Conservation (phyloP, 2,329 filamentous ascomycete genomes). For the Cercospora sp. region DNA sequence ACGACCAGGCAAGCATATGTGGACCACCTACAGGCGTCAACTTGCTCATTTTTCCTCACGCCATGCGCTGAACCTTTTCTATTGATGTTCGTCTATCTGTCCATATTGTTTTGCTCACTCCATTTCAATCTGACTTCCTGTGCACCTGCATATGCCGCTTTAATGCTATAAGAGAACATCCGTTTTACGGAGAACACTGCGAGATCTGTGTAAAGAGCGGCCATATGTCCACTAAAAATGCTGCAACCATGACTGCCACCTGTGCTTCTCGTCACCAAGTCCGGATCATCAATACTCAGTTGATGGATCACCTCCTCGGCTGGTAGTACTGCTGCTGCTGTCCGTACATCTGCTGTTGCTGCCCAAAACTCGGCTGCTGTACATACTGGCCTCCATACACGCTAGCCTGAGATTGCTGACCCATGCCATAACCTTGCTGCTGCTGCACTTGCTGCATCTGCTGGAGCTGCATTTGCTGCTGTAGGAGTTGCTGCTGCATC, state of each 20-base stretch:
- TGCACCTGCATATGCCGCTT: neutral
- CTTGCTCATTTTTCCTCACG: neutral
- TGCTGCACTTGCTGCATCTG: constrained; percentile 19
- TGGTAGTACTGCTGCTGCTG: constrained; percentile 14
- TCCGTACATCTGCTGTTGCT: constrained; percentile 9
- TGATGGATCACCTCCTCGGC: neutral
- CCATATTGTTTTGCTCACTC: neutral
- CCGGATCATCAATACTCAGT: neutral
- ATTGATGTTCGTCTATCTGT: neutral
- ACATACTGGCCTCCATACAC: constrained; percentile 26
- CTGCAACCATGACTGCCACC: neutral
- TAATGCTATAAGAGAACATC: neutral
- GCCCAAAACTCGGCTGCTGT: constrained; percentile 18
- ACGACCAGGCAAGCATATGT: neutral
- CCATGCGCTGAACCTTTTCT: neutral
- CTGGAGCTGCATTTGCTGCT: constrained; percentile 14
- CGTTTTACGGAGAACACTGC: neutral
- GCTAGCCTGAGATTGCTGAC: constrained; percentile 14
- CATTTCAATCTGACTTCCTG: neutral
- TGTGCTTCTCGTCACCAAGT: neutral
- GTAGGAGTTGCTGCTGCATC: constrained; percentile 19
- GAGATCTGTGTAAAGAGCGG: neutral
- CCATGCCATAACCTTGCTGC: constrained; percentile 3
- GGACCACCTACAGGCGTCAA: neutral
- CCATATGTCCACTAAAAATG: neutral